These are phyloP conservation scores for Backusella luteola DNA, from an alignment of 192 early-diverging fungal genomes.

Conservation along the genomic window DNA sequence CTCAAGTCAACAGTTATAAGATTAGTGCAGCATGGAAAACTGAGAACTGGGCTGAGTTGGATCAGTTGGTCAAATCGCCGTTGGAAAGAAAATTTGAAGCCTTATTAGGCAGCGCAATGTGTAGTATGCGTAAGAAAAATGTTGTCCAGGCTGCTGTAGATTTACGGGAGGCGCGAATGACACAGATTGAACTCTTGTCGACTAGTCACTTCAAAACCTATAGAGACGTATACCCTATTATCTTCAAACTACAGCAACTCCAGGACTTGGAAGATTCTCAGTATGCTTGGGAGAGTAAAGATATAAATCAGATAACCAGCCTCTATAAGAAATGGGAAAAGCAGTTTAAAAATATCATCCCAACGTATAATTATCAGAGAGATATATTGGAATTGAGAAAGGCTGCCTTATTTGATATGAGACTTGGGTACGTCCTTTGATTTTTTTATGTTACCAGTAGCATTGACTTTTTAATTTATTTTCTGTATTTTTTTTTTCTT, in stretches of 20 bases:
- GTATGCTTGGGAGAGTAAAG: not conserved
- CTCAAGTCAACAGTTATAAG: conserved; percentile 42
- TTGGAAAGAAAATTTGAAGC: conserved; percentile 53
- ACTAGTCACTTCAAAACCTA: conserved; percentile 70
- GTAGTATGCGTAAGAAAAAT: conserved; percentile 42
- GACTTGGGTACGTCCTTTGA: not conserved
- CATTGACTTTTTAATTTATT: not conserved
- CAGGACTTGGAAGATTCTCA: conserved; percentile 56
- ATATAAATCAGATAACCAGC: not conserved
- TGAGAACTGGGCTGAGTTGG: conserved; percentile 57
- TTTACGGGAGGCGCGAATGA: conserved; percentile 42
- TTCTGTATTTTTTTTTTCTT: not conserved
- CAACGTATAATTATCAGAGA: not conserved
- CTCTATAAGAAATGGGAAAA: not conserved
- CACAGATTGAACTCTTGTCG: conserved; percentile 49
- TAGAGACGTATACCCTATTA: conserved; percentile 50
- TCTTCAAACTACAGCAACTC: conserved; percentile 66
- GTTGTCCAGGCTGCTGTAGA: conserved; percentile 27
- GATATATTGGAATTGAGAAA: conserved; percentile 4
- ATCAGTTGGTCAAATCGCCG: conserved; percentile 37
- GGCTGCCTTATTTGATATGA: conserved; percentile 11
- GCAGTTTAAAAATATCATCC: not conserved
- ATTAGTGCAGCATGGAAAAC: conserved; percentile 68
- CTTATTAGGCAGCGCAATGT: conserved; percentile 50
- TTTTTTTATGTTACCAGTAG: not conserved